phyloP scores from a whole-genome alignment of 768 basidiomycete genomes.

The Kwoniella bestiolae region DNA sequence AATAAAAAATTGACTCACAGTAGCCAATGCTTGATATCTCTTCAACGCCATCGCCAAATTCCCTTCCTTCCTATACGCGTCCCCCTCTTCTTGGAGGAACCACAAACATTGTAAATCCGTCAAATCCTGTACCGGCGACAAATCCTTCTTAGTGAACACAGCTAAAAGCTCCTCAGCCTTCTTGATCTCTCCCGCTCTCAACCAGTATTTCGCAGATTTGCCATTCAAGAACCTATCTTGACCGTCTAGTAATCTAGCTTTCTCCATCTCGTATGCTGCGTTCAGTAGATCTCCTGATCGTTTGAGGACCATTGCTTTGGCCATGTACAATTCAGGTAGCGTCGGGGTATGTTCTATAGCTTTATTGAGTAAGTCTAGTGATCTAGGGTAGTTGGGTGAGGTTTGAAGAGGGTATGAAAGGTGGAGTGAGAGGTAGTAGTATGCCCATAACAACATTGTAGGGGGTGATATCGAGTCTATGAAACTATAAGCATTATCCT shows the following conservation, averaged over 20 bases:
- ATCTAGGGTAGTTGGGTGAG: conserved; percentile 39
- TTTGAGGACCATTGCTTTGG: conserved; percentile 81
- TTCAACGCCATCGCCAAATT: conserved; percentile 80
- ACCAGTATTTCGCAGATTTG: conserved; percentile 86
- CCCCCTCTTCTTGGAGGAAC: conserved; percentile 80
- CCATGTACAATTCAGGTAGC: conserved; percentile 83
- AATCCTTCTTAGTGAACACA: conserved; percentile 96
- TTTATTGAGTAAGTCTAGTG: conserved; percentile 63
- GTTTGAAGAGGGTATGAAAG: conserved; percentile 61
- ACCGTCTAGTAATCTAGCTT: conserved; percentile 81
- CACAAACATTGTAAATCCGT: conserved; percentile 95
- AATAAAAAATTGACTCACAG: conserved; percentile 61
- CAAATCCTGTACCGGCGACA: conserved; percentile 74
- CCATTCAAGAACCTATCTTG: conserved; percentile 96
- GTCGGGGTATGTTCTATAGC: conserved; percentile 89
- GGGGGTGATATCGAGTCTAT: conserved; percentile 64
- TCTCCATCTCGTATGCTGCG: conserved; percentile 76
- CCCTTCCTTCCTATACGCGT: conserved; percentile 68
- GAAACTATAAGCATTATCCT: conserved; percentile 14
- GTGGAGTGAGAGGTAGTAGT: conserved; percentile 89
- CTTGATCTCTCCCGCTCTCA: conserved; percentile 77
- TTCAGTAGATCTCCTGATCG: conserved; percentile 77
- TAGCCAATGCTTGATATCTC: conserved; percentile 74
- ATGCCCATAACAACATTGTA: conserved; percentile 86
- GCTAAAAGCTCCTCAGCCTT: conserved; percentile 77